Percentiles rank a stretch among this genome's conserved stretches.
Evolutionary conservation across 2,329 filamentous ascomycete genomes (phyloP).

Genomic region (Trichoderma koningiopsis): DNA sequence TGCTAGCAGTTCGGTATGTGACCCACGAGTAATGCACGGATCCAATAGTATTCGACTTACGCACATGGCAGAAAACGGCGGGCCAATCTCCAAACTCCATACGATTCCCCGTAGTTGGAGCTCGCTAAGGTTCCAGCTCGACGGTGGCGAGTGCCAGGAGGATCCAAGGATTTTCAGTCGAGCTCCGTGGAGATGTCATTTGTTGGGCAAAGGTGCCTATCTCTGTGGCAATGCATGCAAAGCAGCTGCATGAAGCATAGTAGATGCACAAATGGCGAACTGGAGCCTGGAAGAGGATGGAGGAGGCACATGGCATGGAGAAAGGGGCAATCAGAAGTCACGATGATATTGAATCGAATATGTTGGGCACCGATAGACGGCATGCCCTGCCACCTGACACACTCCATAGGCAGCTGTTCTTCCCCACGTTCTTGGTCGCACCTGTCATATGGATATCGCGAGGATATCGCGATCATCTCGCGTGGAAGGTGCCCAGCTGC

Average conservation of each 20-base stretch:
- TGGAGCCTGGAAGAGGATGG: too few relatives aligned
- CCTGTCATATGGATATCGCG: neutral
- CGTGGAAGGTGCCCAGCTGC: too few relatives aligned
- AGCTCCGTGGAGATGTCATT: neutral
- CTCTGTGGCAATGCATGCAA: neutral
- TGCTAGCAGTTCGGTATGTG: neutral
- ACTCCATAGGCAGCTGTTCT: neutral
- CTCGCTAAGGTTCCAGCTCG: neutral
- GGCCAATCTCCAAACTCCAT: neutral
- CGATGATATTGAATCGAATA: neutral
- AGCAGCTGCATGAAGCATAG: neutral
- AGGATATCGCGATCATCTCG: neutral
- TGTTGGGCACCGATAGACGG: neutral
- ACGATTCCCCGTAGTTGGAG: neutral
- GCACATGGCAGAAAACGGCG: neutral
- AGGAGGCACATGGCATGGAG: neutral
- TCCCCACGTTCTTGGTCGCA: neutral
- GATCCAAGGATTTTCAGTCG: neutral
- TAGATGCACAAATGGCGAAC: neutral
- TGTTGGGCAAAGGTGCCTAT: too few relatives aligned
- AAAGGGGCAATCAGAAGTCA: neutral
- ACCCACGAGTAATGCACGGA: neutral
- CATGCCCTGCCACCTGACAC: neutral
- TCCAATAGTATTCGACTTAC: neutral
- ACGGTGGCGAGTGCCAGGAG: neutral